These are phyloP conservation scores for Euphrasia confusa DNA, from an alignment of 257 asterid genomes.

Conservation along the genomic window DNA sequence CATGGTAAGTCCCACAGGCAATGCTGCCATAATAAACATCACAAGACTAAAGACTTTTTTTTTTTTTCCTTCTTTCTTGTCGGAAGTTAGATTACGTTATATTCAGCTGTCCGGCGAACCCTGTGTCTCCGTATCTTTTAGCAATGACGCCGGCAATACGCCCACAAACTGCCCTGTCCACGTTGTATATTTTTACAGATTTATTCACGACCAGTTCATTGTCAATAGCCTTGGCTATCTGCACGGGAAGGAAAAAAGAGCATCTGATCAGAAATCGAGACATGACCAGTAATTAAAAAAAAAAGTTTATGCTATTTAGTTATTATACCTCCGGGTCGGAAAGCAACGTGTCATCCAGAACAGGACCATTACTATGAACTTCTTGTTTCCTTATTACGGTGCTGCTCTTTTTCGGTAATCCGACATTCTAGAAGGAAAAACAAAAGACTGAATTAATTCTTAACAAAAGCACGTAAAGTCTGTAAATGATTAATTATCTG, in stretches of 20 bases:
- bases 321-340: constrained; percentile 65
- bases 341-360: constrained; percentile 79
- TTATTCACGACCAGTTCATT: constrained; percentile 77
- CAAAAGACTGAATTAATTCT: constrained; percentile 8
- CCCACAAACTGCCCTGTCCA: constrained; percentile 98
- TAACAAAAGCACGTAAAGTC: constrained; percentile 4
- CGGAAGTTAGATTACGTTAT: constrained; percentile 41
- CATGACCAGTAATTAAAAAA: neutral
- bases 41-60: neutral
- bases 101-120: constrained; percentile 93
- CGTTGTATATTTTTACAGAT: constrained; percentile 71
- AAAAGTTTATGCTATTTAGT: neutral
- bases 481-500: constrained; percentile 1
- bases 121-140: constrained; percentile 96
- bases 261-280: neutral
- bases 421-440: constrained; percentile 50
- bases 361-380: constrained; percentile 92
- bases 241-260: constrained; percentile 25
- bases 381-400: constrained; percentile 78
- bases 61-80: neutral
- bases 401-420: constrained; percentile 91
- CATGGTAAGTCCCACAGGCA: constrained; percentile 14
- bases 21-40: constrained; percentile 4
- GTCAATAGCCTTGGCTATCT: constrained; percentile 80
- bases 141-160: constrained; percentile 95